Conservation (phyloP, 345 rosid species). For the Hibiscus trionum region DNA sequence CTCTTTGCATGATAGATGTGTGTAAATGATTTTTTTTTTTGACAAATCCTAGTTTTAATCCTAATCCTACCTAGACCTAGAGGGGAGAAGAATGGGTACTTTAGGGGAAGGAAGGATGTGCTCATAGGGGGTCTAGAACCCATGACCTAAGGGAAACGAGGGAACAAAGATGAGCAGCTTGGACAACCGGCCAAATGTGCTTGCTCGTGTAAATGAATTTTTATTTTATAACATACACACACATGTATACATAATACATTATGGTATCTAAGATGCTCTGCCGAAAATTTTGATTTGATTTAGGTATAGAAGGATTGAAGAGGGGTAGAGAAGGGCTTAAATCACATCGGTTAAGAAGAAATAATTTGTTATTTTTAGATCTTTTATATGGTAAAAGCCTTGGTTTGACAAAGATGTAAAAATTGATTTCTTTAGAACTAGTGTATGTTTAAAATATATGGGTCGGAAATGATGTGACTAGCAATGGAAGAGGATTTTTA, state of each 20-base stretch:
- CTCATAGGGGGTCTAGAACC: too few species aligned
- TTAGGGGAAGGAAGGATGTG: too few species aligned
- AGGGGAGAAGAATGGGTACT: too few species aligned
- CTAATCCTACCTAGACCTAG: too few species aligned
- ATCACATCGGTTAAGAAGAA: neutral
- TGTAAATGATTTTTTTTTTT: too few species aligned
- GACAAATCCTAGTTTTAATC: too few species aligned
- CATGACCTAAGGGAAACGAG: too few species aligned
- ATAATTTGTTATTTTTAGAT: neutral
- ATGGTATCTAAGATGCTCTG: neutral
- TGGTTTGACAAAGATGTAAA: neutral
- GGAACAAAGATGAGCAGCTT: too few species aligned
- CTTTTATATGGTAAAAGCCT: neutral
- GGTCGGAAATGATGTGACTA: neutral
- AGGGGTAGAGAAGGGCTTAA: neutral
- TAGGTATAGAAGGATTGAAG: neutral
- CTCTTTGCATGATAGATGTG: neutral
- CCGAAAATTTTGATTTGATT: neutral
- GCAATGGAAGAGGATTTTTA: neutral
- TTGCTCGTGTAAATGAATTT: neutral
- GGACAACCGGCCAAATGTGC: too few species aligned
- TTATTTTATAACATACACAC: neutral
- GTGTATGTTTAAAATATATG: neutral
- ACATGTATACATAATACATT: too few species aligned
- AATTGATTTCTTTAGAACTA: neutral